Conservation (phyloP, 2,329 filamentous ascomycete genomes). For the Ceratocystis eucalypticola region DNA sequence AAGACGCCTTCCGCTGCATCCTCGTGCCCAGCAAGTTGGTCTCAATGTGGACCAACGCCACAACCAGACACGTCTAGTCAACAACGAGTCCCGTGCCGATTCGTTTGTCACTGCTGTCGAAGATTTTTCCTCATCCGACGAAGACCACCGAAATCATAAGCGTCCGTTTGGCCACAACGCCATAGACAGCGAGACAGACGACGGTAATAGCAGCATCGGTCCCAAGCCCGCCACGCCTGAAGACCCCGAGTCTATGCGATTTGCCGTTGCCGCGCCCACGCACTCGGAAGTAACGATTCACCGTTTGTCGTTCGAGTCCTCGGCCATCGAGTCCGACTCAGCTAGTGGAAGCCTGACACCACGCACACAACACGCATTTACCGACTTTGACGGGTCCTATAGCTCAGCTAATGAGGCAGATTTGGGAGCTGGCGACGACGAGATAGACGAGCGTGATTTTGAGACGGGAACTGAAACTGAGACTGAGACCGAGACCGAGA, state of each 20-base stretch:
- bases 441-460: neutral
- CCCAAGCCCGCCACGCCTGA: constrained; percentile 8
- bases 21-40: constrained; percentile 8
- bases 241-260: constrained; percentile 10
- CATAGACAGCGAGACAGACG: neutral
- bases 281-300: constrained; percentile 11
- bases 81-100: constrained; percentile 17
- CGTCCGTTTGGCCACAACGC: constrained; percentile 1
- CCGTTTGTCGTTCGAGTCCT: constrained; percentile 1
- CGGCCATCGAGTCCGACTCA: constrained; percentile 9
- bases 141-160: constrained; percentile 10
- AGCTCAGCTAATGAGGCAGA: constrained; percentile 1
- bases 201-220: neutral
- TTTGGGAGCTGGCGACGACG: neutral
- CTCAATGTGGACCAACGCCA: constrained; percentile 12
- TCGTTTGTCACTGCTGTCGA: constrained; percentile 19
- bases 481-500: neutral
- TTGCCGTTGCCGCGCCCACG: neutral
- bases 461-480: neutral
- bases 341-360: constrained; percentile 12
- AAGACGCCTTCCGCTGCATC: constrained; percentile 10
- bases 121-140: constrained; percentile 18
- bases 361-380: constrained; percentile 12
- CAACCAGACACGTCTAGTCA: constrained; percentile 11
- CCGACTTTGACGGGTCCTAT: constrained; percentile 13